Evolutionary conservation across 2,329 filamentous ascomycete species (phyloP), one percentile per base, ranked within the genome.

Genomic region (Monosporascus sp.): DNA sequence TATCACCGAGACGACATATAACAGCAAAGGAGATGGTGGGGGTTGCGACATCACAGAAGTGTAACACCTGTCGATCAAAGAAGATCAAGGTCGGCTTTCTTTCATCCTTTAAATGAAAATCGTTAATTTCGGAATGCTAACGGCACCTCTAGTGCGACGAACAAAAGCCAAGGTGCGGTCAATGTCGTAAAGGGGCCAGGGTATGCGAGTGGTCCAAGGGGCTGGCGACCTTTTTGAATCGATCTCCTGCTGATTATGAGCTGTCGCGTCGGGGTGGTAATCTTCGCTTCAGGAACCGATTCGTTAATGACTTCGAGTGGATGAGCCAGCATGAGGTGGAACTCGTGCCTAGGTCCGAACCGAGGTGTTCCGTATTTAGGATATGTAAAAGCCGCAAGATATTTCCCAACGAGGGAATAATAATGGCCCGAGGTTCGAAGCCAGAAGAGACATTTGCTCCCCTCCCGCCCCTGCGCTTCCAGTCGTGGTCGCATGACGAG

Each of bases 81-180:
- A 62, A 62, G 48, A 58, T 61, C 46, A 62, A 62, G 56, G 60
- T 62, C 37, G 41, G 47, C n/a, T 19, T 19, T 17, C 5, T 17
- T 14, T 36, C 34, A 38, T 44, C 16, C 2, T 11, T 7, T 24
- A 24, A n/a, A 6, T 48, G 4, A 20, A 6, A 14, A 24, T 11
- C 43, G 24, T 26, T 34, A 11, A 17, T 31, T n/a, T 47, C n/a
- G 17, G 26, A 43, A 45, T 26, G 4, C 38, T 26, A 17, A 49
- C 24, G 19, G 17, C 7, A 22, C 7, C 3, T n/a, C 5, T 47
- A 62, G 60, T 62, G 60, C 43, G 59, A 62, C 50, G 50, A 59
- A 50, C 50, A 54, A 43, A 58, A 38, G 36, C 59, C 57, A 8
- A 36, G 48, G 11, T 61, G 60, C n/a, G 57, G 60, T 22, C 57